Evolutionary conservation across 768 basidiomycete species (phyloP).

Genomic region (Tremella yokohamensis): DNA sequence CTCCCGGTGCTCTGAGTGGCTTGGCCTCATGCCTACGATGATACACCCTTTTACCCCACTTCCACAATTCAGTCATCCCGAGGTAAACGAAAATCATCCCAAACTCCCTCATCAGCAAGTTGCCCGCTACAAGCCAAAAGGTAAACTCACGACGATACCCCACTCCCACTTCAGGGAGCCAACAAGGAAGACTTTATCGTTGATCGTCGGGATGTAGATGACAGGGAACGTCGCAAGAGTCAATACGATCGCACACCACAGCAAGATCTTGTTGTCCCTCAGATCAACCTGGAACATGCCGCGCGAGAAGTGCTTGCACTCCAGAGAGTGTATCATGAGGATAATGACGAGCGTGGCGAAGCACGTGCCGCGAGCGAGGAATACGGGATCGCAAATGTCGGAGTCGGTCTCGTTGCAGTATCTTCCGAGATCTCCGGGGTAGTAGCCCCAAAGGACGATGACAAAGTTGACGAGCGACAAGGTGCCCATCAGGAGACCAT

Average conservation of each 20-base stretch:
- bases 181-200: constrained; percentile 51
- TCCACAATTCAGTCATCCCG: constrained; percentile 39
- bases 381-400: constrained; percentile 50
- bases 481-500: constrained; percentile 52
- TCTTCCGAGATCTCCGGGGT: constrained; percentile 46
- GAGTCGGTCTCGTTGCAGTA: constrained; percentile 48
- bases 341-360: constrained; percentile 52
- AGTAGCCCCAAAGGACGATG: constrained; percentile 51
- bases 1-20: constrained; percentile 15
- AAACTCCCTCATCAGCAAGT: constrained; percentile 19
- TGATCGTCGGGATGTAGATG: constrained; percentile 52
- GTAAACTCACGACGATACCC: constrained; percentile 48
- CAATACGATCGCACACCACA: constrained; percentile 47
- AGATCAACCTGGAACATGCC: constrained; percentile 50
- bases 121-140: not conserved
- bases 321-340: constrained; percentile 46
- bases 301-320: constrained; percentile 50
- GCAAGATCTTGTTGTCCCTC: constrained; percentile 50
- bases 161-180: constrained; percentile 51
- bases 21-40: constrained; percentile 7
- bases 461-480: constrained; percentile 50
- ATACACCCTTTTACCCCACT: constrained; percentile 36
- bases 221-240: constrained; percentile 49
- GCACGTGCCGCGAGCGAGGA: constrained; percentile 51
- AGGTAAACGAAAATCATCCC: constrained; percentile 46